Percentiles rank a stretch among this genome's conserved stretches.
phyloP scores from a whole-genome alignment of 2,329 filamentous ascomycete species.

The Diaporthe velutina region DNA sequence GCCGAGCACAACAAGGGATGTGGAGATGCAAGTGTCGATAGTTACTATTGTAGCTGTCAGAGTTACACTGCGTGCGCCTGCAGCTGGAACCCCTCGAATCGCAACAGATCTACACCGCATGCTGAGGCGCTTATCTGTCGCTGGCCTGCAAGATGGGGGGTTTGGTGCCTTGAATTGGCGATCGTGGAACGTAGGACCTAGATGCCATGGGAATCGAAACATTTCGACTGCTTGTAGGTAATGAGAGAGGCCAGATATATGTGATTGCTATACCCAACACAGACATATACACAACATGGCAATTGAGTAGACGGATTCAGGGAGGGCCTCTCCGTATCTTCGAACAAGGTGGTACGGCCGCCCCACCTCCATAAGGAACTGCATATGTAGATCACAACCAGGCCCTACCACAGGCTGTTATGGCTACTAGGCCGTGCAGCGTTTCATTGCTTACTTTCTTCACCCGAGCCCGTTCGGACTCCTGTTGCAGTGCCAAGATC shows the following conservation, averaged over 20 bases:
- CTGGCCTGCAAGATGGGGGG: neutral
- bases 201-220: too few relatives aligned
- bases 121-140: constrained; percentile 38
- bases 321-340: too few relatives aligned
- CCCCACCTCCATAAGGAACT: neutral
- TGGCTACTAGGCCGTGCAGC: neutral
- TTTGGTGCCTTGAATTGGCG: neutral
- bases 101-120: constrained; percentile 47
- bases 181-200: neutral
- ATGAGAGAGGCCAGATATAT: too few relatives aligned
- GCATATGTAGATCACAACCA: neutral
- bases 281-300: too few relatives aligned
- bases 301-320: neutral
- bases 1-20: neutral
- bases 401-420: neutral
- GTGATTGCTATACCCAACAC: neutral
- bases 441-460: constrained; percentile 21
- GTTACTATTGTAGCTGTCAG: neutral
- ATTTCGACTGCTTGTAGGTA: too few relatives aligned
- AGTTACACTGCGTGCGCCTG: constrained; percentile 16
- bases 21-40: neutral
- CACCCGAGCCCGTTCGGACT: neutral
- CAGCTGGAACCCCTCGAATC: constrained; percentile 43
- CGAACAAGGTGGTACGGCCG: neutral
- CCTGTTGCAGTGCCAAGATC: neutral